phyloP scores from a whole-genome alignment of 805 yeast genomes.

The Suhomyces tanzawaensis region DNA sequence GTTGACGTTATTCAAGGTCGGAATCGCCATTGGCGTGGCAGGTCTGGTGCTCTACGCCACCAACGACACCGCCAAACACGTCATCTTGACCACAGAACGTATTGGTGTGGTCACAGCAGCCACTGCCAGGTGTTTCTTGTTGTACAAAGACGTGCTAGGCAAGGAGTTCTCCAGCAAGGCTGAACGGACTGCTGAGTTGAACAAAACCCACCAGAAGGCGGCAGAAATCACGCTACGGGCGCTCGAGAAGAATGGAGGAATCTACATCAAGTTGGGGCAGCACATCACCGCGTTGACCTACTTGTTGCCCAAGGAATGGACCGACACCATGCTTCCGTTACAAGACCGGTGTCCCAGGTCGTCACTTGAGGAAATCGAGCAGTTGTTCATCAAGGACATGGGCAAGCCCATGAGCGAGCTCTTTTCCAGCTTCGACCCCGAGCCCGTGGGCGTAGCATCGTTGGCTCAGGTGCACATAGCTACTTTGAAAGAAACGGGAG shows the following conservation, averaged over 20 bases:
- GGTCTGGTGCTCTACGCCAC: conserved; percentile 31
- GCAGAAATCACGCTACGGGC: conserved; percentile 80
- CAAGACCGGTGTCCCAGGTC: conserved; percentile 90
- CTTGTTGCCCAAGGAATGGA: conserved; percentile 90
- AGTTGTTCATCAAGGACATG: conserved; percentile 67
- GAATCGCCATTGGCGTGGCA: conserved; percentile 28
- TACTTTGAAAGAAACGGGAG: conserved; percentile 51
- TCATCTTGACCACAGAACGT: conserved; percentile 43
- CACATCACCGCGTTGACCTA: conserved; percentile 92
- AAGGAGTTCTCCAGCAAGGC: conserved; percentile 37
- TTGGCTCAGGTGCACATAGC: conserved; percentile 95
- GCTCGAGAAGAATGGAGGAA: conserved; percentile 82
- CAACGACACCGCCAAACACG: conserved; percentile 38
- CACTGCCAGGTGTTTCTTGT: conserved; percentile 66
- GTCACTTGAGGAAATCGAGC: conserved; percentile 61
- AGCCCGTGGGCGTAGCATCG: conserved; percentile 93
- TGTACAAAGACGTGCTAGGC: conserved; percentile 60
- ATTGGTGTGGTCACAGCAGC: conserved; percentile 66
- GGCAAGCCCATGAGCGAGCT: conserved; percentile 58
- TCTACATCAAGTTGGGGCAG: conserved; percentile 92
- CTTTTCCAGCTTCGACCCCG: conserved; percentile 62
- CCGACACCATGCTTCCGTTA: conserved; percentile 86
- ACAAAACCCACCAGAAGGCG: conserved; percentile 68
- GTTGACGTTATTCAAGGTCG: conserved; percentile 17
- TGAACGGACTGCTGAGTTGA: conserved; percentile 52